phyloP scores from a whole-genome alignment of 768 basidiomycete genomes.

The Coprinellus aureogranulatus region DNA sequence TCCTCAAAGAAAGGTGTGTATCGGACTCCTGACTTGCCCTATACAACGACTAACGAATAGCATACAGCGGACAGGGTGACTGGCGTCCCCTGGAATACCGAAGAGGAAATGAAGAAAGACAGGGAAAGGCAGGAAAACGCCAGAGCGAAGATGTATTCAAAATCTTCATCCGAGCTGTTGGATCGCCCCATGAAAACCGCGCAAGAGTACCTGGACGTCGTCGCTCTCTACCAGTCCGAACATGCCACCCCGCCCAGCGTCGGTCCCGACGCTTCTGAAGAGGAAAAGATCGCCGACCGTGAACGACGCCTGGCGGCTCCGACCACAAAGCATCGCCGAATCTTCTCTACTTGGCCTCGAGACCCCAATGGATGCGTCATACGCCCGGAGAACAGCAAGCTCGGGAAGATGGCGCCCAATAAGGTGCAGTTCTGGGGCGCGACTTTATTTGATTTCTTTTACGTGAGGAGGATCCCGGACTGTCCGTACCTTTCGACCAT shows the following conservation, averaged over 20 bases:
- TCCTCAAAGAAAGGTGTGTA: neutral
- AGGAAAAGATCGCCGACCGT: conserved; percentile 2
- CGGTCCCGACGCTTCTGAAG: neutral
- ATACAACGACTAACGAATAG: neutral
- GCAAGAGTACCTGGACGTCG: conserved; percentile 1
- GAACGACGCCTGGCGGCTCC: neutral
- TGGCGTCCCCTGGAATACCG: neutral
- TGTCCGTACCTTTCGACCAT: conserved; percentile 12
- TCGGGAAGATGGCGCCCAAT: conserved; percentile 11
- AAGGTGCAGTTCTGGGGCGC: conserved; percentile 39
- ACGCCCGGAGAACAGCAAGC: neutral
- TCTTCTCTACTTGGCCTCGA: neutral
- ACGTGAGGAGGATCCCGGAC: conserved; percentile 20
- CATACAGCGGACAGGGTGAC: neutral
- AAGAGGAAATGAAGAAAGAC: neutral
- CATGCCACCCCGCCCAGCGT: neutral
- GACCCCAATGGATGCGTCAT: neutral
- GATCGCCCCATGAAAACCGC: neutral
- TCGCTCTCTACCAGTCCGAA: neutral
- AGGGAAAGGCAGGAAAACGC: too few relatives aligned
- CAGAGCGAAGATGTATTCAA: neutral
- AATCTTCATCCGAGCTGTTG: neutral
- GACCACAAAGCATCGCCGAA: neutral
- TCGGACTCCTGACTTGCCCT: neutral
- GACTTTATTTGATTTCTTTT: conserved; percentile 41